Evolutionary conservation across 345 rosid genomes (phyloP).

Genomic region (Salix viminalis): DNA sequence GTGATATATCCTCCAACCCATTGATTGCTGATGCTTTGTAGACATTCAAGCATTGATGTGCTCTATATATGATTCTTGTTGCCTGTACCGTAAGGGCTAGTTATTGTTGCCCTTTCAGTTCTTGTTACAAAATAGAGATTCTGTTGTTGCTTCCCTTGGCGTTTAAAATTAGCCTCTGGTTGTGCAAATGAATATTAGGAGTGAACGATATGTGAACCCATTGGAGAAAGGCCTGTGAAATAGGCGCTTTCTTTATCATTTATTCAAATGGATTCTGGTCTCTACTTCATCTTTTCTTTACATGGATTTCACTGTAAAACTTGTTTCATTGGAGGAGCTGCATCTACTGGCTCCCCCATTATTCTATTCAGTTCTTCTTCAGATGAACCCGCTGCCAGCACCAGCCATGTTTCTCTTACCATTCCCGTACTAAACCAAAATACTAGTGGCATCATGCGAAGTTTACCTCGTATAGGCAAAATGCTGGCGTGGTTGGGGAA

Average conservation of each 20-base stretch:
- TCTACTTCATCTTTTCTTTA: not conserved
- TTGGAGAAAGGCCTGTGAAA: not conserved
- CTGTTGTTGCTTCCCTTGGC: not conserved
- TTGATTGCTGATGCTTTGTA: slow-evolving; percentile 36
- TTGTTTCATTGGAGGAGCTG: not conserved
- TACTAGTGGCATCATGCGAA: not conserved
- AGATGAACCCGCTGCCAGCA: not conserved
- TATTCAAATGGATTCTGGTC: not conserved
- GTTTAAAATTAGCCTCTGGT: not conserved
- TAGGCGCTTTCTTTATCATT: not conserved
- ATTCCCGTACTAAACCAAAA: not conserved
- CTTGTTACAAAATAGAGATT: slow-evolving; percentile 6
- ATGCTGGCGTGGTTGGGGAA: not conserved
- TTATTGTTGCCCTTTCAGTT: slow-evolving; percentile 3
- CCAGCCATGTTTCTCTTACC: not conserved
- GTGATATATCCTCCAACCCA: slow-evolving; percentile 33
- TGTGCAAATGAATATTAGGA: not conserved
- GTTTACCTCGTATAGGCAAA: not conserved
- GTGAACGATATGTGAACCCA: not conserved
- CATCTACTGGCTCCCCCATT: not conserved
- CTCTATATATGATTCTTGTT: slow-evolving; percentile 13
- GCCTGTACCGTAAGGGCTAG: slow-evolving; percentile 17
- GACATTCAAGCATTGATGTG: slow-evolving; percentile 1
- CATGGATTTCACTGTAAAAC: not conserved
- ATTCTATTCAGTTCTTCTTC: too few species aligned